Conservation (phyloP, 176 grass and related monocot species). For the Cenchrus americanus region DNA sequence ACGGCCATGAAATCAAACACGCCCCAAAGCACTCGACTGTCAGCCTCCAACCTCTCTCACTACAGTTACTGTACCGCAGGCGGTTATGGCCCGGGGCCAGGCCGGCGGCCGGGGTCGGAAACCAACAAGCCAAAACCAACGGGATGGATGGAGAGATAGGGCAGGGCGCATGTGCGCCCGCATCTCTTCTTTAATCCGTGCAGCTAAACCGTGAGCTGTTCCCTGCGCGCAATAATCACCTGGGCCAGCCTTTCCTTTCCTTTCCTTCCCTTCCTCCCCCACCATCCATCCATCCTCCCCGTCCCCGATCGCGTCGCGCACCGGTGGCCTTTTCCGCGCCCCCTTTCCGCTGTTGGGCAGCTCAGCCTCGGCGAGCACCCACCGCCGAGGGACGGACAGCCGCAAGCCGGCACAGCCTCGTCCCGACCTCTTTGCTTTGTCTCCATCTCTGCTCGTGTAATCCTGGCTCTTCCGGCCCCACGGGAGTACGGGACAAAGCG, state of each 20-base stretch:
- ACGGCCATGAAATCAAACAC: too few relatives aligned
- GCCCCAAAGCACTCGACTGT: too few relatives aligned
- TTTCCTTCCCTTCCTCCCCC: too few relatives aligned
- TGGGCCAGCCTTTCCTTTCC: conserved; percentile 21
- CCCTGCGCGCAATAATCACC: conserved; percentile 11
- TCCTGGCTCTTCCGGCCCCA: background rate
- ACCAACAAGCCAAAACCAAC: background rate
- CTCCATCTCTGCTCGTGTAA: background rate
- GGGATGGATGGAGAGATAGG: background rate
- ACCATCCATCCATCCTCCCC: too few relatives aligned
- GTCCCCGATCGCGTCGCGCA: too few relatives aligned
- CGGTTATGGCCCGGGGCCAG: background rate
- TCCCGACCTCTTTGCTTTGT: background rate
- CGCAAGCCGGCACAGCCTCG: background rate
- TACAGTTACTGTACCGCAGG: background rate
- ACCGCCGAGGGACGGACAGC: too few relatives aligned
- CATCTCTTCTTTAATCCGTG: conserved; percentile 48
- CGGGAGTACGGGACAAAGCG: conserved; percentile 31
- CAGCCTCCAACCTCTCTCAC: too few relatives aligned
- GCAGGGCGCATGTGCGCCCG: conserved; percentile 39
- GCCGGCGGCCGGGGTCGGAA: too few relatives aligned
- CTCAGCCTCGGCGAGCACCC: background rate
- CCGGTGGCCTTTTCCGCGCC: background rate
- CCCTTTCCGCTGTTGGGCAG: conserved; percentile 26
- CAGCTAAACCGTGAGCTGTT: conserved; percentile 48